A percentile compares a stretch with the other conserved stretches of the same genome.
These are phyloP conservation scores for Mrakia hoshinonis DNA, from an alignment of 768 basidiomycete species.

Conservation along the genomic window DNA sequence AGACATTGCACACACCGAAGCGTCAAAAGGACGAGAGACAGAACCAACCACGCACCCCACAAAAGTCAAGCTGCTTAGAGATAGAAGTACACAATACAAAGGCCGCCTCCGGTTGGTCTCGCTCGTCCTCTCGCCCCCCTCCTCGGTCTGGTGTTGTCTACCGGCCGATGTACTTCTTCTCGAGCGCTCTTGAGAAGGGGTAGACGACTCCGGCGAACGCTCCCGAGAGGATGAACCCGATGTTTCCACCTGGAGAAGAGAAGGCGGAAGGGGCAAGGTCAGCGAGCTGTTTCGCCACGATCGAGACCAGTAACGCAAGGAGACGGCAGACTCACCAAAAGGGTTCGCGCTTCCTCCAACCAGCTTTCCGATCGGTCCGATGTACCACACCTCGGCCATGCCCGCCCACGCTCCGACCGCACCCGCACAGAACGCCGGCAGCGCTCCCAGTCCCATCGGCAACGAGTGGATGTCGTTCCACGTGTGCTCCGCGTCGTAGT, in stretches of 20 bases:
- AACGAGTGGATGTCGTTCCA: conserved; percentile 38
- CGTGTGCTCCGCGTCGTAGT: conserved; percentile 43
- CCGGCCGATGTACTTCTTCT: conserved; percentile 23
- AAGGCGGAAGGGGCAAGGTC: not conserved
- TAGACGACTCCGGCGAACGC: conserved; percentile 37
- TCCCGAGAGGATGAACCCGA: conserved; percentile 43
- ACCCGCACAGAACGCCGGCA: conserved; percentile 40
- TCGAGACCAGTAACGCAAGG: not conserved
- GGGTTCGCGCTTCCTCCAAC: conserved; percentile 17
- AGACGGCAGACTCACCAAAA: not conserved
- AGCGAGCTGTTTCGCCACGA: not conserved
- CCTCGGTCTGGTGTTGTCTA: not conserved
- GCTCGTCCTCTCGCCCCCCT: not conserved
- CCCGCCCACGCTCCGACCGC: conserved; percentile 43
- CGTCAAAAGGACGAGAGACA: not conserved
- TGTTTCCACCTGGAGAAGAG: conserved; percentile 36
- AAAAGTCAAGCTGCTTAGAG: not conserved
- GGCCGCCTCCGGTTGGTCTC: not conserved
- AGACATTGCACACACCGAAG: not conserved
- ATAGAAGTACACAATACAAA: not conserved
- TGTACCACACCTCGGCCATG: conserved; percentile 35
- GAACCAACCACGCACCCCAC: not conserved
- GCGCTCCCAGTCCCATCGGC: conserved; percentile 44
- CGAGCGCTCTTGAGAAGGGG: conserved; percentile 14
- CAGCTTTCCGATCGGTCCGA: conserved; percentile 29